These are phyloP conservation scores for Microstegium vimineum DNA, from an alignment of 176 grass and related monocot species.

Conservation along the genomic window DNA sequence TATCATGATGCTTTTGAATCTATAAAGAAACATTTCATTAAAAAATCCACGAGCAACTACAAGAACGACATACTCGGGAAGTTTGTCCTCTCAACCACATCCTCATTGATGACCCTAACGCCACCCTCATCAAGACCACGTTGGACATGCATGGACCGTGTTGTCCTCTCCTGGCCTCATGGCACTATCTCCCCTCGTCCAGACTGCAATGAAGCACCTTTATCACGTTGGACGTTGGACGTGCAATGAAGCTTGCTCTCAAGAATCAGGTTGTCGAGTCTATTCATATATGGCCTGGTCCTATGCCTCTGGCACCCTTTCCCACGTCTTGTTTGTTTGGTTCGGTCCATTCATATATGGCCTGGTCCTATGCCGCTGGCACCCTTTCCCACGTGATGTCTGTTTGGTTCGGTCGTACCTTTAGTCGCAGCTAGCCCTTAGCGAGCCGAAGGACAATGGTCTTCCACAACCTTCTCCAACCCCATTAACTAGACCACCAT, in stretches of 20 bases:
- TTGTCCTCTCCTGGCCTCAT: neutral
- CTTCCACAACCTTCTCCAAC: neutral
- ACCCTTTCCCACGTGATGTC: too few species aligned
- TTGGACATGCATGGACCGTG: neutral
- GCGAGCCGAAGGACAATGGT: neutral
- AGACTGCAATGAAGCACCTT: neutral
- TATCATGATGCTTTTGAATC: too few species aligned
- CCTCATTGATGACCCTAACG: neutral
- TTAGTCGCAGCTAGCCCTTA: too few species aligned
- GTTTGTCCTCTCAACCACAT: neutral
- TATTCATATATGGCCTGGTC: neutral
- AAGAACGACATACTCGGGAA: neutral
- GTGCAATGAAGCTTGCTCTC: too few species aligned
- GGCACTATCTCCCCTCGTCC: too few species aligned
- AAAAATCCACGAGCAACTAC: neutral
- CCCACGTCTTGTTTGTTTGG: neutral
- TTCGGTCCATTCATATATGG: too few species aligned
- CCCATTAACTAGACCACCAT: neutral
- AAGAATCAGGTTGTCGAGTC: neutral
- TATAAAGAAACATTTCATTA: too few species aligned
- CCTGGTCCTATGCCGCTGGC: too few species aligned
- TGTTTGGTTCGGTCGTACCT: neutral
- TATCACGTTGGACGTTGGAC: too few species aligned
- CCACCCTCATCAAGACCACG: neutral
- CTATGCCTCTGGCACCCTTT: neutral